These are phyloP conservation scores for Umbelopsis sp. DNA, from an alignment of 192 early-diverging fungal genomes.

Conservation along the genomic window DNA sequence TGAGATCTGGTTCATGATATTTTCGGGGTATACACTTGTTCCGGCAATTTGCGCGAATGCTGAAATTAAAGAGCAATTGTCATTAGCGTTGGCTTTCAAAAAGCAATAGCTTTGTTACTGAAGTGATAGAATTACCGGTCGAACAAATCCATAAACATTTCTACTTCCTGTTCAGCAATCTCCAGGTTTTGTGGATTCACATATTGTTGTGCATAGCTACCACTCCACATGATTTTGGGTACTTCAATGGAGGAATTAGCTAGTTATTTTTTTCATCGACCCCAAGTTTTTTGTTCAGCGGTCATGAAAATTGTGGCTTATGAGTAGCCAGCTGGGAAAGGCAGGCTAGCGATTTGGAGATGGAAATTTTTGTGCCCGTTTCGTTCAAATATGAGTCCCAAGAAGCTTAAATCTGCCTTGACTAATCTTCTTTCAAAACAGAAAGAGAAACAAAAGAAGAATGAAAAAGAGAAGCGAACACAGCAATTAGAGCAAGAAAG, in stretches of 20 bases:
- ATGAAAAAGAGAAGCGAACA: background rate
- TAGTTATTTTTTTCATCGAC: background rate
- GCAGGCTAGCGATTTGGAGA: background rate
- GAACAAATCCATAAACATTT: constrained; percentile 31
- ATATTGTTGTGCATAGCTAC: constrained; percentile 30
- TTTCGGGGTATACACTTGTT: constrained; percentile 82
- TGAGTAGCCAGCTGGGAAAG: background rate
- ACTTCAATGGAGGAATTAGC: background rate
- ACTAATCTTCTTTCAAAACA: background rate
- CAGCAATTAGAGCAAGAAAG: background rate
- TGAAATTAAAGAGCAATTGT: constrained; percentile 17
- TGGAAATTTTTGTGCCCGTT: background rate
- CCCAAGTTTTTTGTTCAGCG: background rate
- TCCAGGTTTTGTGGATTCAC: constrained; percentile 34
- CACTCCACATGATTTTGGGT: constrained; percentile 22
- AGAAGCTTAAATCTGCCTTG: constrained; percentile 12
- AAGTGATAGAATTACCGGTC: constrained; percentile 21
- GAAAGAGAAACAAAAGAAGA: constrained; percentile 10
- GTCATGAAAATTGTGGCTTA: constrained; percentile 9
- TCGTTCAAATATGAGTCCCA: background rate
- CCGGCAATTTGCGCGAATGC: constrained; percentile 79
- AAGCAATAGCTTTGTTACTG: background rate
- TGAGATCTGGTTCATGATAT: constrained; percentile 80
- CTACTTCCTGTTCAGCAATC: constrained; percentile 32
- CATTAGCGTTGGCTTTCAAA: background rate